Conservation (phyloP, 768 basidiomycete species). For the Tricholoma flavovirens region DNA sequence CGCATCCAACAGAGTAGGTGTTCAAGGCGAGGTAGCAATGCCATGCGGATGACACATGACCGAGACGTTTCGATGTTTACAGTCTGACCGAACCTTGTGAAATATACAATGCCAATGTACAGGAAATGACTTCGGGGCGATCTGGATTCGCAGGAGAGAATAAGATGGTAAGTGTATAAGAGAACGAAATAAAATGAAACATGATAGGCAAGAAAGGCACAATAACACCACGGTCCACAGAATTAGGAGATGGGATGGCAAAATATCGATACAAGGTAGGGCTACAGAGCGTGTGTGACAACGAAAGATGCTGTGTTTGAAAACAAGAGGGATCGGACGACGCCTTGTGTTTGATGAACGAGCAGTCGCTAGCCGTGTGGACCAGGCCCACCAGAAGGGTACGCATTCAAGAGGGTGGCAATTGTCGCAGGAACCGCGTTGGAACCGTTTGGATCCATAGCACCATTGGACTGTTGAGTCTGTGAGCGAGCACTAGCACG, state of each 20-base stretch:
- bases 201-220: background rate
- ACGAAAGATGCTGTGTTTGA: background rate
- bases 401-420: constrained; percentile 71
- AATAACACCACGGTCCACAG: background rate
- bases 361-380: constrained; percentile 8
- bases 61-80: background rate
- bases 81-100: background rate
- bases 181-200: too few species aligned
- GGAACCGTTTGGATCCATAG: constrained; percentile 20
- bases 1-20: constrained; percentile 10
- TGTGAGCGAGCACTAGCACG: constrained; percentile 4
- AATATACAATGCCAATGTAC: background rate
- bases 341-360: too few species aligned
- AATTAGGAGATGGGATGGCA: too few species aligned
- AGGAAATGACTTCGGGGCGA: background rate
- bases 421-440: constrained; percentile 43
- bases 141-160: background rate
- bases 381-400: constrained; percentile 28
- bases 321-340: background rate
- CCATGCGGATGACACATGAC: background rate
- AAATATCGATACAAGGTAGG: background rate
- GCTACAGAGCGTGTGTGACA: background rate
- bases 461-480: constrained; percentile 3
- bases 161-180: background rate
- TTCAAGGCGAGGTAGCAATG: background rate